Conservation (phyloP, 768 basidiomycete species). For the Amylocystis lapponica region DNA sequence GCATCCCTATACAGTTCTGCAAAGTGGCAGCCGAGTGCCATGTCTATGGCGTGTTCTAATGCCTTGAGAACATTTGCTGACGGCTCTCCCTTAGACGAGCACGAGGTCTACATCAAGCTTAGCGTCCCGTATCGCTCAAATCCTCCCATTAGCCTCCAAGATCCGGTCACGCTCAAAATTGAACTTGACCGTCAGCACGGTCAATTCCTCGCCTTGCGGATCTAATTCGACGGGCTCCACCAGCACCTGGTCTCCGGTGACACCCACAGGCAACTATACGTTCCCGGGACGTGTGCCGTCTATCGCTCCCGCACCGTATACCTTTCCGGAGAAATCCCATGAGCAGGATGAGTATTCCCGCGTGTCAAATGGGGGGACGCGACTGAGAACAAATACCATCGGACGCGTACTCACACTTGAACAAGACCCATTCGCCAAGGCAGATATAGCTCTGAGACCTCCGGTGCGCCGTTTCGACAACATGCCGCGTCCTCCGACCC, state of each 20-base stretch:
- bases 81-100: constrained; percentile 10
- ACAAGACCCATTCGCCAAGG: constrained; percentile 22
- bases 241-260: constrained; percentile 1
- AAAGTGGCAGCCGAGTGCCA: not conserved
- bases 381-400: constrained; percentile 9
- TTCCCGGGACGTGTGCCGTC: not conserved
- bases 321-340: constrained; percentile 3
- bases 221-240: constrained; percentile 1
- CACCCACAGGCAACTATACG: not conserved
- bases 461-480: no score
- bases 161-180: constrained; percentile 18
- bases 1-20: not conserved
- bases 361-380: no score
- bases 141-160: constrained; percentile 11
- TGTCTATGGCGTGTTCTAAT: not conserved
- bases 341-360: constrained; percentile 6
- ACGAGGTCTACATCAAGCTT: constrained; percentile 17
- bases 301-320: not conserved
- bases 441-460: constrained; percentile 17
- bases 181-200: constrained; percentile 11
- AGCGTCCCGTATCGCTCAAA: constrained; percentile 13
- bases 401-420: constrained; percentile 25
- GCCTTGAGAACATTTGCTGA: not conserved
- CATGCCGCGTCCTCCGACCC: no score
- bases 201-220: constrained; percentile 9